A percentile compares a stretch with the other conserved stretches of the same genome.
Conservation (phyloP, 2,329 filamentous ascomycete genomes). For the Penicillium sp. region DNA sequence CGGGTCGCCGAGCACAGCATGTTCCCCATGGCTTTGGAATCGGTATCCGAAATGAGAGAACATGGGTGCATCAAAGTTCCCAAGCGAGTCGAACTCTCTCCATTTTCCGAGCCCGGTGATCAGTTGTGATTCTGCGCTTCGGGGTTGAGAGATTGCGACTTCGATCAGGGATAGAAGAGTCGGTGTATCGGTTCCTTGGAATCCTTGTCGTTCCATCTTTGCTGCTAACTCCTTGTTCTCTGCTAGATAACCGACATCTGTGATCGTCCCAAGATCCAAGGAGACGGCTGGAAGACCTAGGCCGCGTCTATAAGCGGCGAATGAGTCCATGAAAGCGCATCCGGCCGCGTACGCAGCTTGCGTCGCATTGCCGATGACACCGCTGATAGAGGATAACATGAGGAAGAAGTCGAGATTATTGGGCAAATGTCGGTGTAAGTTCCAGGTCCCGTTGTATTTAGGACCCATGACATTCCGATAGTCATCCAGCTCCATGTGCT, state of each 20-base stretch:
- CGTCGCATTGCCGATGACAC: constrained; percentile 45
- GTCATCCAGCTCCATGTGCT: constrained; percentile 35
- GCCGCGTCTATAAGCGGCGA: constrained; percentile 28
- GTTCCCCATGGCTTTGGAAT: neutral
- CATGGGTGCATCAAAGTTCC: constrained; percentile 24
- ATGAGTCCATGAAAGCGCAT: constrained; percentile 35
- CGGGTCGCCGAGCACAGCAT: neutral
- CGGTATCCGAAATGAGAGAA: constrained; percentile 24
- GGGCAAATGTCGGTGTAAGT: constrained; percentile 27
- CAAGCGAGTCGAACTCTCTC: constrained; percentile 20
- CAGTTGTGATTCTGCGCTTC: constrained; percentile 11
- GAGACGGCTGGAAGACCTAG: constrained; percentile 26
- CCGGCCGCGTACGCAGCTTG: constrained; percentile 44
- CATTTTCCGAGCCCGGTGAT: constrained; percentile 26
- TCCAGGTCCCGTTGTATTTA: constrained; percentile 33
- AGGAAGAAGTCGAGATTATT: constrained; percentile 40
- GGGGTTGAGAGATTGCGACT: constrained; percentile 15
- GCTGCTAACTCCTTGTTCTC: constrained; percentile 19
- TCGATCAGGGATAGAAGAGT: constrained; percentile 21
- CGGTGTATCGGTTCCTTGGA: constrained; percentile 20
- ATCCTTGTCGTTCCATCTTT: constrained; percentile 25
- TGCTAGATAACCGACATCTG: constrained; percentile 26
- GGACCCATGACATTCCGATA: constrained; percentile 33
- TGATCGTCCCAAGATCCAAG: constrained; percentile 32
- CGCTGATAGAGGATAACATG: constrained; percentile 39